These are phyloP conservation scores for Alloteropsis semialata DNA, from an alignment of 176 grass and related monocot genomes.

Conservation along the genomic window DNA sequence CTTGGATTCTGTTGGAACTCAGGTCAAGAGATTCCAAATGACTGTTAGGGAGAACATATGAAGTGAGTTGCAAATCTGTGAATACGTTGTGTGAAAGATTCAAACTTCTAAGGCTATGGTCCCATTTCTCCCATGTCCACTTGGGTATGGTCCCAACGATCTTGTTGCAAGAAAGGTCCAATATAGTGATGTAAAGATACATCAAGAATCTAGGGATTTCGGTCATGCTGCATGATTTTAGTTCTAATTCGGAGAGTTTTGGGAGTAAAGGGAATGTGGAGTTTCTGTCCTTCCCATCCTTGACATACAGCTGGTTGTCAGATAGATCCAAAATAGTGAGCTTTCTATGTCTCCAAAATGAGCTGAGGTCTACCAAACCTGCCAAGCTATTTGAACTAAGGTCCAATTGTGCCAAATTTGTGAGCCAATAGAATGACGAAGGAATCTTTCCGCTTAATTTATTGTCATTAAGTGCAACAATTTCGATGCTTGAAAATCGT, in stretches of 20 bases:
- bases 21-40: neutral
- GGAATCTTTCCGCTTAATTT: too few relatives aligned
- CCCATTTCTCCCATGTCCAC: neutral
- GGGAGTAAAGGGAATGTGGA: neutral
- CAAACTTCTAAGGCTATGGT: neutral
- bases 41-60: neutral
- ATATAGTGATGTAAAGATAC: neutral
- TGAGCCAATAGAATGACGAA: neutral
- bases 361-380: neutral
- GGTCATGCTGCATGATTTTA: neutral
- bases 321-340: neutral
- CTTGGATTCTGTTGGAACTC: neutral
- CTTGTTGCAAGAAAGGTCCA: constrained; percentile 25
- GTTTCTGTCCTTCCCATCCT: neutral
- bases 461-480: too few relatives aligned
- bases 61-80: neutral
- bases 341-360: neutral
- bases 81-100: neutral
- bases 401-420: neutral
- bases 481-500: neutral
- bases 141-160: constrained; percentile 20
- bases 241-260: neutral
- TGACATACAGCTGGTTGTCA: constrained; percentile 1
- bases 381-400: constrained; percentile 1
- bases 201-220: neutral